Evolutionary conservation across 106 monocot genomes (phyloP), one percentile per base, ranked within the genome.

Genomic region (Dendrobium nobile): DNA sequence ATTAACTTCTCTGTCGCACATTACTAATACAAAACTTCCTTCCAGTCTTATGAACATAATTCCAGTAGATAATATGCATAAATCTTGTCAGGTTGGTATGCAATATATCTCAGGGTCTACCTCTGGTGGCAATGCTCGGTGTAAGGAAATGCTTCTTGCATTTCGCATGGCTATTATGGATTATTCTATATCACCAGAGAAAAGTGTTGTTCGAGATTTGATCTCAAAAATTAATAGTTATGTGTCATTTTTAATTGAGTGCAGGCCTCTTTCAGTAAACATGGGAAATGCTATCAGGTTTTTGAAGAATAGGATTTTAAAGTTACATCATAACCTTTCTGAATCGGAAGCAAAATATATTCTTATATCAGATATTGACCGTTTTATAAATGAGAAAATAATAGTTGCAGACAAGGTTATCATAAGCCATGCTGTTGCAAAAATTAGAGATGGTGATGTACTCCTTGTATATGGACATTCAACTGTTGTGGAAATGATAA

Each of bases 211-310:
- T 85, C 92, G 91, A 81, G 95, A 99, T 87, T 85, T 99, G 77
- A 83, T 85, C 78, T 87, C 95, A 75, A 95, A 91, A 87, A 86
- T 99, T 54, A 80, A 85, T 83, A 88, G 87, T n/a, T 99, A 87
- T 81, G 93, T 99, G 2, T 99, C 98, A 78, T 99, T 91, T 87
- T 83, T 99, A 76, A 93, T 89, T 77, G 95, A 95, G 73, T 99
- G 98, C 79, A 89, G 98, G 54, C 98, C 98, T 28, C 95, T 95
- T 68, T 99, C 95, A 41, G 87, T 95, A 27, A 95, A 91, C 88
- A 95, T 99, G 98, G 98, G 98, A 77, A 99, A 97, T 85, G 98
- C 93, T 82, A 93, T 99, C 64, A 91, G 84, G 75, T 99, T 99
- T 80, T 79, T 99, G 72, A 99, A 99, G 79, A 91, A 80, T 80